A percentile compares a stretch with the other conserved stretches of the same genome.
phyloP scores from a whole-genome alignment of 2,329 filamentous ascomycete species.

The Acephala macrosclerotiorum region DNA sequence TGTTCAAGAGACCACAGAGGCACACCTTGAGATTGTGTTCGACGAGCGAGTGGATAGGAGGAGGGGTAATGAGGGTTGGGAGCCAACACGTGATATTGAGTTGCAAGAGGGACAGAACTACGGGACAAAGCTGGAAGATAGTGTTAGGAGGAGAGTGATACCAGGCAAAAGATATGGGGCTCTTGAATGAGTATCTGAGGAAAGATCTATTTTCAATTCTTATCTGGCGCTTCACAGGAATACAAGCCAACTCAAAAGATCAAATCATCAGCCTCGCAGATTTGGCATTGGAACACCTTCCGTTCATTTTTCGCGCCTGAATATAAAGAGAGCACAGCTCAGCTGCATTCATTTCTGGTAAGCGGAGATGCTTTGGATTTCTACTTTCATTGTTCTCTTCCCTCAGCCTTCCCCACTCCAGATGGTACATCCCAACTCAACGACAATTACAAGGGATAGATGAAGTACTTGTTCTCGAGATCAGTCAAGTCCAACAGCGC shows the following conservation, averaged over 20 bases:
- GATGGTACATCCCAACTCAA: not conserved
- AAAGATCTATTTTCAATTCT: not conserved
- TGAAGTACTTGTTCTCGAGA: constrained; percentile 14
- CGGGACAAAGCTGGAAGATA: not conserved
- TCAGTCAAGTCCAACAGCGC: constrained; percentile 45
- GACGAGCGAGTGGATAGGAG: not conserved
- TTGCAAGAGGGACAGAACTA: not conserved
- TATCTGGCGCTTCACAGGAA: no score
- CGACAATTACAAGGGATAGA: constrained; percentile 12
- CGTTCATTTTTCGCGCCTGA: no score
- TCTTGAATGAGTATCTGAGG: not conserved
- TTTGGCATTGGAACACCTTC: no score
- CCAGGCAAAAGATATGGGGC: not conserved
- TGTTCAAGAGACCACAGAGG: constrained; percentile 2
- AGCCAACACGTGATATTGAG: not conserved
- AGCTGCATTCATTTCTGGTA: no score
- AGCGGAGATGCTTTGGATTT: no score
- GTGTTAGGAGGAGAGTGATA: not conserved
- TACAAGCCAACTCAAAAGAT: no score
- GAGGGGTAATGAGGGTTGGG: not conserved
- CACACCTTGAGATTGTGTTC: constrained; percentile 9
- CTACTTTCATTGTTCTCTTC: not conserved
- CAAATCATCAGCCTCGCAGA: no score
- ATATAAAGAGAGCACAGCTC: no score
- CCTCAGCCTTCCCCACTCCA: not conserved